Evolutionary conservation across 441 rosid genomes (phyloP).

Genomic region (Breynia disticha): DNA sequence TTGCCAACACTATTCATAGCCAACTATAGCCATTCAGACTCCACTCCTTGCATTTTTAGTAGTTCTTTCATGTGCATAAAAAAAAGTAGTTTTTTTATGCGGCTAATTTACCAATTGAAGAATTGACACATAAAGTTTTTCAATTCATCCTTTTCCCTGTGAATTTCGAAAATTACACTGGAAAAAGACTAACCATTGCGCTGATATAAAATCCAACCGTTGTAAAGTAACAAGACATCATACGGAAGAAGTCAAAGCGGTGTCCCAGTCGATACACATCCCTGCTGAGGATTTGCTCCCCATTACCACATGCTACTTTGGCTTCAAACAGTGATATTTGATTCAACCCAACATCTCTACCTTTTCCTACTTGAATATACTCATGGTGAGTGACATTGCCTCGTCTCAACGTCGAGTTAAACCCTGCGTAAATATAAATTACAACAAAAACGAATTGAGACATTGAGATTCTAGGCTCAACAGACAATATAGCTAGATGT

Average conservation of each 20-base stretch:
- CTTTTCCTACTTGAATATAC: slow-evolving; percentile 97
- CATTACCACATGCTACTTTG: slow-evolving; percentile 94
- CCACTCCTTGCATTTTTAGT: no score
- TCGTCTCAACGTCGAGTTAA: slow-evolving; percentile 77
- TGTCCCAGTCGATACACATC: slow-evolving; percentile 88
- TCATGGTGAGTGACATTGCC: slow-evolving; percentile 95
- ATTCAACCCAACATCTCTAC: slow-evolving; percentile 93
- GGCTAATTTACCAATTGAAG: no score
- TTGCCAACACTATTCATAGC: no score
- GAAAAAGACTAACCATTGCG: slow-evolving; percentile 53
- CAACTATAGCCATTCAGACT: no score
- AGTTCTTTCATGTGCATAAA: no score
- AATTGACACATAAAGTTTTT: no score
- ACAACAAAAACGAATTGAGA: slow-evolving; percentile 8
- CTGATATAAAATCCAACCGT: slow-evolving; percentile 78
- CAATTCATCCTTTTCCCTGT: no score
- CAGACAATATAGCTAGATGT: neutral
- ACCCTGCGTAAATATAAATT: slow-evolving; percentile 35
- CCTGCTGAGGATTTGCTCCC: slow-evolving; percentile 86
- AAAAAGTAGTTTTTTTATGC: no score
- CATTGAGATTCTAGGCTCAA: neutral
- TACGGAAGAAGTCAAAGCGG: slow-evolving; percentile 92
- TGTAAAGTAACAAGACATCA: slow-evolving; percentile 83
- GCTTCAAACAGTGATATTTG: slow-evolving; percentile 97
- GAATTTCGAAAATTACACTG: neutral